These are phyloP conservation scores for Isabelozyma rhagii DNA, from an alignment of 805 yeast genomes.

Conservation along the genomic window DNA sequence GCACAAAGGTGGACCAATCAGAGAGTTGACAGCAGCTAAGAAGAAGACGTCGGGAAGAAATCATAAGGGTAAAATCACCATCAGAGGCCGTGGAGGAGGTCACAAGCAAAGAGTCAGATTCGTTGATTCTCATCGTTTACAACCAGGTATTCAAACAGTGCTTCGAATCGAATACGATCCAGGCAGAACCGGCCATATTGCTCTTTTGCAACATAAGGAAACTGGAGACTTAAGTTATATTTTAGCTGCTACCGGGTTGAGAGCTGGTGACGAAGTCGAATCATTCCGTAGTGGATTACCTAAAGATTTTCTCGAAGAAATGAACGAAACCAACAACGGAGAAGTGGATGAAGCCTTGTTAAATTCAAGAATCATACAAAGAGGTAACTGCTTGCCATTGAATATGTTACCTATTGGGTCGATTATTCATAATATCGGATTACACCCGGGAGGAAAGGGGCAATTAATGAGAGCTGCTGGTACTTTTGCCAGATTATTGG, in stretches of 20 bases:
- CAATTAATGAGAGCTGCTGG: slow-evolving; percentile 94
- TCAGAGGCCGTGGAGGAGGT: slow-evolving; percentile 97
- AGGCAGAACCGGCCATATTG: slow-evolving; percentile 89
- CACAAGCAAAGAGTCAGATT: slow-evolving; percentile 83
- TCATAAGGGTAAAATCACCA: slow-evolving; percentile 80
- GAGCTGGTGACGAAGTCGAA: slow-evolving; percentile 90
- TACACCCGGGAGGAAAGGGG: slow-evolving; percentile 68
- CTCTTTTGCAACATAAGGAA: slow-evolving; percentile 64
- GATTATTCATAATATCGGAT: slow-evolving; percentile 82
- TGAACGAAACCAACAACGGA: slow-evolving; percentile 66
- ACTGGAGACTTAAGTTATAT: slow-evolving; percentile 72
- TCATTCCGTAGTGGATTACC: slow-evolving; percentile 90
- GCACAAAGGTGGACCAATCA: slow-evolving; percentile 80
- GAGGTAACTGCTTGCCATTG: slow-evolving; percentile 93
- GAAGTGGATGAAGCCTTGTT: slow-evolving; percentile 87
- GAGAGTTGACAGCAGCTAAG: slow-evolving; percentile 69
- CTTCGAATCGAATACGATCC: slow-evolving; percentile 94
- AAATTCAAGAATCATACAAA: slow-evolving; percentile 80
- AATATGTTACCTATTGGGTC: slow-evolving; percentile 94
- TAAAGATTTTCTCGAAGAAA: slow-evolving; percentile 62
- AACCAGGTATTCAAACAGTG: slow-evolving; percentile 73
- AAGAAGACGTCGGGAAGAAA: slow-evolving; percentile 84
- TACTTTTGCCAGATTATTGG: slow-evolving; percentile 81
- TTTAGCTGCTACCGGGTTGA: slow-evolving; percentile 85
- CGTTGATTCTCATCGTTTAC: slow-evolving; percentile 69